Base-by-base conservation (phyloP, 2,329 filamentous ascomycete genomes). In the Alternaria dauci region DNA sequence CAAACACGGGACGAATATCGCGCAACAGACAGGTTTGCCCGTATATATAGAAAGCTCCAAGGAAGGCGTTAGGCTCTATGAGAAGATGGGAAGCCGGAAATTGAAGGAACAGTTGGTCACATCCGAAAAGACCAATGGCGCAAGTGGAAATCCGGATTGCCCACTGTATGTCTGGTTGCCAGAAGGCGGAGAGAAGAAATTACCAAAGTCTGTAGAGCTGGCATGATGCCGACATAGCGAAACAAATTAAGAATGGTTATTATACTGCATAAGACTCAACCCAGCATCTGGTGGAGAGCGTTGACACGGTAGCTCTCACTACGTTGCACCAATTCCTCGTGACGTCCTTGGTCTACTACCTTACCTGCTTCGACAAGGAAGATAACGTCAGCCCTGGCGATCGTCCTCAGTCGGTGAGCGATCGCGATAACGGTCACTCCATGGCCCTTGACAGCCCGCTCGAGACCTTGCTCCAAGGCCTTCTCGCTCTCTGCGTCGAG, bases 221-320 rank as follows among this genome's bases (percentile, higher is more conserved):
- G 68, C 58, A 26, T 53, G n/a, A 30, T 6, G 18, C 11, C 26
- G n/a, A 26, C 20, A 48, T 46, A 14, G 25, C 41, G 14, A 11
- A 54, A 54, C 5, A 8, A 55, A 43, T 26, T 44, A 59, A 32
- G 14, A 52, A 50, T 53, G 43, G 54, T 43, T 59, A 62, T 57
- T 52, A n/a, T 25, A 11, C 18, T 39, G n/a, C 60, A 48, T 14
- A 52, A 36, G 51, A n/a, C 41, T 67, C 59, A 77, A 18, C 76
- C 79, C 52, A 83, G 53, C 66, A 81, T 82, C 66, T 85, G 83
- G 63, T 83, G 81, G 50, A 84, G 73, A 20, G 81, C 83, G 71
- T 83, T 85, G 11, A 79, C 78, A 28, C 82, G 79, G 67, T 85
- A 85, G 54, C 77, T 82, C 68, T 84, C 82, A 59, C 79, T 82